These are phyloP conservation scores for Fusarium zealandicum DNA, from an alignment of 2,329 filamentous ascomycete species.

Conservation along the genomic window DNA sequence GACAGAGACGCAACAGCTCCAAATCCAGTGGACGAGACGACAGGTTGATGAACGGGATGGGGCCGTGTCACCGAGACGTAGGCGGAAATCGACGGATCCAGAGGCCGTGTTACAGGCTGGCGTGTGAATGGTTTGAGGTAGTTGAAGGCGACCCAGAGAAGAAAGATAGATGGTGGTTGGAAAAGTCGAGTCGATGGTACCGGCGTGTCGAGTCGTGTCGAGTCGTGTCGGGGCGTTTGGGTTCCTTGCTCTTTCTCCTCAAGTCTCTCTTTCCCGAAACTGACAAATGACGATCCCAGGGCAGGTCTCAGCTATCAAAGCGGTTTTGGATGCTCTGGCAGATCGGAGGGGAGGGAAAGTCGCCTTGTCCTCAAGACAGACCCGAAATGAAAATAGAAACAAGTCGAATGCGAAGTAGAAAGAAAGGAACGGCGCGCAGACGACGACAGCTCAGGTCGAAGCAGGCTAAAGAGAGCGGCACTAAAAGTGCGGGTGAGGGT, in stretches of 20 bases:
- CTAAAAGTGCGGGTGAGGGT: constrained; percentile 29
- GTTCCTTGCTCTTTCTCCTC: constrained; percentile 25
- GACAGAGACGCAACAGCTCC: constrained; percentile 17
- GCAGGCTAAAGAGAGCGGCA: constrained; percentile 28
- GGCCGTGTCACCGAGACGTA: constrained; percentile 33
- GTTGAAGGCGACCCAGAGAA: constrained; percentile 19
- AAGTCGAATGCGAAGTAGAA: constrained; percentile 11
- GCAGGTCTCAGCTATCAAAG: constrained; percentile 29
- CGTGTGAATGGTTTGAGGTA: constrained; percentile 35
- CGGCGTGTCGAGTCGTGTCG: constrained; percentile 8
- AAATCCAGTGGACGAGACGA: constrained; percentile 21
- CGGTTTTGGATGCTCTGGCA: neutral
- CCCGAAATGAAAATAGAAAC: constrained; percentile 6
- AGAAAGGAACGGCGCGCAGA: constrained; percentile 34
- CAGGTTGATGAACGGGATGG: constrained; percentile 15
- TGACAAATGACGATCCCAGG: constrained; percentile 5
- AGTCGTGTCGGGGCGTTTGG: constrained; percentile 17
- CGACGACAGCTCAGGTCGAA: constrained; percentile 35
- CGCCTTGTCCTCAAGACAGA: constrained; percentile 31
- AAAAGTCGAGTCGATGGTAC: constrained; percentile 24
- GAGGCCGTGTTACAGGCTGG: constrained; percentile 40
- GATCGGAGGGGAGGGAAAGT: constrained; percentile 15
- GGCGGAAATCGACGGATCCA: constrained; percentile 31
- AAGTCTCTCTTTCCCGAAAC: neutral
- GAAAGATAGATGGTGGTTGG: constrained; percentile 26